A percentile compares a stretch with the other conserved stretches of the same genome.
Evolutionary conservation across 2,329 filamentous ascomycete species (phyloP).

Genomic region (Aspergillus luchuensis): DNA sequence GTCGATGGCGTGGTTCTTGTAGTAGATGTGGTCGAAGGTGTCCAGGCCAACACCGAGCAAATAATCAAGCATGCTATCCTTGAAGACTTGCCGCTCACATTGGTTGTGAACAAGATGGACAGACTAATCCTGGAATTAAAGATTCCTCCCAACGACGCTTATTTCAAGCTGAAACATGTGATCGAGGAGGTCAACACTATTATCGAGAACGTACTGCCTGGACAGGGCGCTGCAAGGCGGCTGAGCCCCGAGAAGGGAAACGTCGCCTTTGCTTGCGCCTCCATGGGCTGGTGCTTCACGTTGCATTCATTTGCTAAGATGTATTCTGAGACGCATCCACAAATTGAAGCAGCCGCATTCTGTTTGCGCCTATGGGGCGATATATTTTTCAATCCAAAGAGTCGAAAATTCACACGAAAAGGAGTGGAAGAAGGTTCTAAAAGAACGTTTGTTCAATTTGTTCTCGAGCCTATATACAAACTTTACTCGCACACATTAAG

Average conservation of each 20-base stretch:
- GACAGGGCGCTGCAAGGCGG: slow-evolving; percentile 74
- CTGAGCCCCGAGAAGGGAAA: slow-evolving; percentile 96
- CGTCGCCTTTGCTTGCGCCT: slow-evolving; percentile 91
- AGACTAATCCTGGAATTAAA: slow-evolving; percentile 91
- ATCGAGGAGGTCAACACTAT: slow-evolving; percentile 96
- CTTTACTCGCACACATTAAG: slow-evolving; percentile 94
- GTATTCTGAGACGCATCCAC: slow-evolving; percentile 87
- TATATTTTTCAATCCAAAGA: slow-evolving; percentile 90
- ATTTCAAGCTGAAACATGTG: slow-evolving; percentile 99
- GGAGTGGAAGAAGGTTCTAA: slow-evolving; percentile 76
- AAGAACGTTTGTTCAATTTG: slow-evolving; percentile 89
- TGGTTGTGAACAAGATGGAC: slow-evolving; percentile 98
- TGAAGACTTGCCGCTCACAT: slow-evolving; percentile 81
- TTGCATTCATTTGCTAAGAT: slow-evolving; percentile 92
- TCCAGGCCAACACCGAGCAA: slow-evolving; percentile 96
- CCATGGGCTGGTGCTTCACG: slow-evolving; percentile 96
- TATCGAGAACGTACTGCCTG: slow-evolving; percentile 84
- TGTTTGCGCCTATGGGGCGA: slow-evolving; percentile 89
- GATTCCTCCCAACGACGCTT: slow-evolving; percentile 89
- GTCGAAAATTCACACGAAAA: slow-evolving; percentile 89
- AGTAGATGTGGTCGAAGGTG: slow-evolving; percentile 96
- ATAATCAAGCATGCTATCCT: slow-evolving; percentile 95
- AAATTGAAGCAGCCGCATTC: slow-evolving; percentile 80
- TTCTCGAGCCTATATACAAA: slow-evolving; percentile 97
- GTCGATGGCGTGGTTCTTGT: slow-evolving; percentile 91